Base-by-base conservation (phyloP, 2,329 filamentous ascomycete species). In the Aspergillus brasiliensis region DNA sequence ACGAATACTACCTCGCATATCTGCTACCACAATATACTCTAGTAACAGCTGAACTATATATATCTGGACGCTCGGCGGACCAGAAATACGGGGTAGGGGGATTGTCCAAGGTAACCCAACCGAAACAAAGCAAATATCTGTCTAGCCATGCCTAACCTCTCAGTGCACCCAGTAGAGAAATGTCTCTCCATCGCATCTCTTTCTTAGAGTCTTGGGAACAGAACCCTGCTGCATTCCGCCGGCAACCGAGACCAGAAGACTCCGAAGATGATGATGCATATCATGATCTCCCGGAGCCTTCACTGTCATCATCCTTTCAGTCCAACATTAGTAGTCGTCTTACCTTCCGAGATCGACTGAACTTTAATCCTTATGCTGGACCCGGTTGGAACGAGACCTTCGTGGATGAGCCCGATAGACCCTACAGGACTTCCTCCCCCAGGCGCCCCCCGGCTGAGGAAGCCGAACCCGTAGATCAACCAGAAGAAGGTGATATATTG, bases 171-270 rank as follows among this genome's bases (percentile, higher is more conserved):
- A 34, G 11, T 19, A 44, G 23, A 48, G 62, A 71, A 21, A 80
- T 80, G 78, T 80, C 78, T 51, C 68, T 80, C 15, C 73, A 72
- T 52, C 75, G 78, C 57, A 70, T 79, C 47, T 73, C 75, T 37
- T 80, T 78, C 42, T 65, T 79, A n/a, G 77, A 80, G 65, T 75
- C 76, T 46, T 79, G 77, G 73, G 77, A 78, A 44, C 73, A 73
- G 25, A 72, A 67, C 51, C 70, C 71, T 25, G 65, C 69, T 6
- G 65, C 70, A 19, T 64, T 72, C 44, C 65, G 70, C 47, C 70
- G 68, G 51, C 67, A 63, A n/a, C 21, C 66, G 60, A 21, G 68
- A 66, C 25, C 60, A 53, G 48, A 60, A 60, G 65, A 69, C 44
- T 71, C 71, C 13, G 71, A 74, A 19, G 65, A 65, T 8, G 67